Conservation (phyloP, 2,329 filamentous ascomycete genomes). For the Pyrenophora tritici-repentis region DNA sequence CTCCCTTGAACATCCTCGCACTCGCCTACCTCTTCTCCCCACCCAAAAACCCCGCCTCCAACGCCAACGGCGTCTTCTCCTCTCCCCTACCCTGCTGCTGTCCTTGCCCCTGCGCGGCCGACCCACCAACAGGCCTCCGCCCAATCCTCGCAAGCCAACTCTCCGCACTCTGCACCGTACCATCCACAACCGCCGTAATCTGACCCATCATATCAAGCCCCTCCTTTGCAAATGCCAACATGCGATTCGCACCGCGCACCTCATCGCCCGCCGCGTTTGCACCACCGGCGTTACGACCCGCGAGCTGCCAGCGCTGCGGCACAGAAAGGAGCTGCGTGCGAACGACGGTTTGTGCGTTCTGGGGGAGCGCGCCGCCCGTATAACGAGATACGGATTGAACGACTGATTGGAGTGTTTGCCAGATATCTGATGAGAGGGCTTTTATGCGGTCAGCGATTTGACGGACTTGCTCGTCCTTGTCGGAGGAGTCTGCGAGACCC, state of each 20-base stretch:
- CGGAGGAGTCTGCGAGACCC: slow-evolving; percentile 21
- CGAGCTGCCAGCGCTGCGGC: slow-evolving; percentile 79
- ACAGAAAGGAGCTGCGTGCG: slow-evolving; percentile 82
- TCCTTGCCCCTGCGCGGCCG: background rate
- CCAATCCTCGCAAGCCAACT: slow-evolving; percentile 84
- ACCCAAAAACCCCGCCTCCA: slow-evolving; percentile 6
- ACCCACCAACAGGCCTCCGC: slow-evolving; percentile 31
- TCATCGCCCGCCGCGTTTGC: slow-evolving; percentile 43
- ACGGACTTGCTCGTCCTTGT: slow-evolving; percentile 52
- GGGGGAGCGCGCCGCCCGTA: slow-evolving; percentile 86
- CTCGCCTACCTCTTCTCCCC: slow-evolving; percentile 13
- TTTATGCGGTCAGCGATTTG: slow-evolving; percentile 78
- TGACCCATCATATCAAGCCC: slow-evolving; percentile 93
- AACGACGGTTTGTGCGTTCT: slow-evolving; percentile 84
- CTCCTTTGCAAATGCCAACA: slow-evolving; percentile 85
- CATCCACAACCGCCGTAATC: slow-evolving; percentile 83
- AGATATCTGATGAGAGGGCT: slow-evolving; percentile 59
- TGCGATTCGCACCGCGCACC: slow-evolving; percentile 69
- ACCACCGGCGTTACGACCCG: slow-evolving; percentile 56
- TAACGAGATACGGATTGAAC: slow-evolving; percentile 87
- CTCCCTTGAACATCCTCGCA: background rate
- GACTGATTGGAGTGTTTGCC: slow-evolving; percentile 69
- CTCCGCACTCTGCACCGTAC: slow-evolving; percentile 88
- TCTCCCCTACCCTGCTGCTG: background rate
- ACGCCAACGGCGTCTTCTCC: slow-evolving; percentile 24